Evolutionary conservation across 306 rosid genomes (phyloP).

Genomic region (Rubus idaeus): DNA sequence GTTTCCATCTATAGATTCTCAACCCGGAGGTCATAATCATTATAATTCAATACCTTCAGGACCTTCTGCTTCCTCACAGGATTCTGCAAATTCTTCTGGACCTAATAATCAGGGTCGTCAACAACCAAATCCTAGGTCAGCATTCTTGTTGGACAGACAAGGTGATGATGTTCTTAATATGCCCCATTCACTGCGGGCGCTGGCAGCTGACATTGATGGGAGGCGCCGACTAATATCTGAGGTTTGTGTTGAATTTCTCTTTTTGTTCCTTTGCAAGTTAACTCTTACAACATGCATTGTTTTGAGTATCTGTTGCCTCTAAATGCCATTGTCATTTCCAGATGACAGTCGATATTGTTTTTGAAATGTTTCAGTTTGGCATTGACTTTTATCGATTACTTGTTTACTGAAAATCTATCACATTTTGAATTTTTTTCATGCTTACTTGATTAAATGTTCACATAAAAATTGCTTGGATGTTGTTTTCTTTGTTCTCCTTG

Average conservation of each 20-base stretch:
- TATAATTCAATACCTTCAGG: constrained; percentile 52
- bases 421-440: not conserved
- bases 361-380: not conserved
- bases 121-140: constrained; percentile 54
- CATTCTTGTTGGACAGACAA: constrained; percentile 60
- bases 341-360: not conserved
- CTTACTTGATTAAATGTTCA: not conserved
- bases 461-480: not conserved
- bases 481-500: not conserved
- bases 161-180: constrained; percentile 50
- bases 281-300: constrained; percentile 2
- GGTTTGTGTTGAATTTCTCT: constrained; percentile 44
- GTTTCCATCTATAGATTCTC: constrained; percentile 58
- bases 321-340: constrained; percentile 7
- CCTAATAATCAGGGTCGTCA: constrained; percentile 44
- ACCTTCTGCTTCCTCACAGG: constrained; percentile 49
- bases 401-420: not conserved
- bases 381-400: not conserved
- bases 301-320: constrained; percentile 20
- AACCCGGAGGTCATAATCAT: constrained; percentile 51
- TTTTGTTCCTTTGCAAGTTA: constrained; percentile 15
- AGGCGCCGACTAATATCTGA: constrained; percentile 79
- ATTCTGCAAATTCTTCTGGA: constrained; percentile 35
- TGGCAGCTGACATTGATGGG: constrained; percentile 74
- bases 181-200: constrained; percentile 55